Base-by-base conservation (phyloP, 805 yeast species). In the Teunomyces kruisii region DNA sequence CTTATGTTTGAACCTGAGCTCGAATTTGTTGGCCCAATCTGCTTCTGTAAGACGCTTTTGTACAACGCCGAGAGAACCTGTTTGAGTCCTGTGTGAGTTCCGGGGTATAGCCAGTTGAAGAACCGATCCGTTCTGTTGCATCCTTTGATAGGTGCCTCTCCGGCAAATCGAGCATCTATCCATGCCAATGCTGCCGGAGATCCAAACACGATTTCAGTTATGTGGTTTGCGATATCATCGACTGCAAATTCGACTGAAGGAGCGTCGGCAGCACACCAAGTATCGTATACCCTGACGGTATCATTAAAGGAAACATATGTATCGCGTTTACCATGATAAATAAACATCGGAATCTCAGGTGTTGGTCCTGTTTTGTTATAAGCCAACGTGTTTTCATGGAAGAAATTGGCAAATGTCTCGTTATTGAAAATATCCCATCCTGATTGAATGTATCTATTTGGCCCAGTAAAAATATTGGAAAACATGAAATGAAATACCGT, bases 41-140 rank as follows among this genome's bases (percentile, higher is more conserved):
- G 28, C 12, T 9, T 8, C 28, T 26, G 28, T 9, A 26, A 26
- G 9, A 10, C 28, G 7, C 12, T 26, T 9, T 26, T 26, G 12
- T 10, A 26, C 12, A 26, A 26, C 3, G 28, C 28, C 12, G 12
- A 8, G 12, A 39, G 24, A 14, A 24, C 14, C 8, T 13, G 13
- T n/a, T 10, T 13, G 9, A 28, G 12, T 6, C 14, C 13, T 17
- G 9, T 12, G 9, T 7, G 9, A 8, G 78, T 41, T 72, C 67
- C 45, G 72, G 62, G 52, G 67, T 58, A 56, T 67, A 80, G 45
- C 74, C 86, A 37, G 67, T 65, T 59, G 55, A 67, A 8, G 62
- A 61, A 49, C 73, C 83, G 48, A 68, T 64, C 83, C 78, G 32
- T 41, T 28, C 42, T 51, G 15, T 39, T 26, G 38, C 62, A 59